phyloP scores from a whole-genome alignment of 1,284 basidiomycete species.

The Fomitopsis betulina region DNA sequence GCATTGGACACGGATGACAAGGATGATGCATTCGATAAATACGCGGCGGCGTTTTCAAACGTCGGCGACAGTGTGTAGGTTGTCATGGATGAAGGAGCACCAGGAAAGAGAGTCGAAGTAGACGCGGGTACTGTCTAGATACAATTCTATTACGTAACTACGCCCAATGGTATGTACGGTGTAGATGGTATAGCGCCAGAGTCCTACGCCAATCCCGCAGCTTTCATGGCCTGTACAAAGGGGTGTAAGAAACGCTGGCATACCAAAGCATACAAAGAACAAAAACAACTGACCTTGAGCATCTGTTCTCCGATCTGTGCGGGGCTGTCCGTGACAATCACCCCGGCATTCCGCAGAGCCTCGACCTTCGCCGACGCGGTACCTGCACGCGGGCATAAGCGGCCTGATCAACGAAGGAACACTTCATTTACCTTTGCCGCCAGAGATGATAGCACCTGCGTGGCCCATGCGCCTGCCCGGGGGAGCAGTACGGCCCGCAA shows the following conservation, averaged over 20 bases:
- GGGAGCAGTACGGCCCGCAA: conserved; percentile 96
- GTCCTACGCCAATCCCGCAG: conserved; percentile 70
- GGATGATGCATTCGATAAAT: conserved; percentile 54
- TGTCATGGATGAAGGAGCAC: conserved; percentile 14
- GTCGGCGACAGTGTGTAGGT: conserved; percentile 39
- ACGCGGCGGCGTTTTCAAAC: conserved; percentile 60
- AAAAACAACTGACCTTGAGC: conserved; percentile 60
- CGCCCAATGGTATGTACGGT: conserved; percentile 6
- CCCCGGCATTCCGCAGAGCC: conserved; percentile 92
- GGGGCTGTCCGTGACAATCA: conserved; percentile 93
- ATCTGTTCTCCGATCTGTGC: conserved; percentile 89
- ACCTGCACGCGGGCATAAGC: conserved; percentile 39
- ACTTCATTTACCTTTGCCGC: conserved; percentile 78
- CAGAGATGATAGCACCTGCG: conserved; percentile 96
- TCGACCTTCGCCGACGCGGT: conserved; percentile 94
- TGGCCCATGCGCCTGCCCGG: conserved; percentile 99
- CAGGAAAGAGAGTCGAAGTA: background rate
- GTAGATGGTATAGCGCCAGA: background rate
- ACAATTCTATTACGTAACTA: conserved; percentile 28
- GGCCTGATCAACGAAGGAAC: background rate
- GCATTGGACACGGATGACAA: conserved; percentile 48
- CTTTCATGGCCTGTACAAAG: conserved; percentile 69
- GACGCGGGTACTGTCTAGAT: conserved; percentile 13
- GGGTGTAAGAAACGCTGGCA: background rate
- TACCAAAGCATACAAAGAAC: background rate